A percentile compares a stretch with the other conserved stretches of the same genome.
These are phyloP conservation scores for Plicaturopsis crispa DNA, from an alignment of 768 basidiomycete genomes.

Conservation along the genomic window DNA sequence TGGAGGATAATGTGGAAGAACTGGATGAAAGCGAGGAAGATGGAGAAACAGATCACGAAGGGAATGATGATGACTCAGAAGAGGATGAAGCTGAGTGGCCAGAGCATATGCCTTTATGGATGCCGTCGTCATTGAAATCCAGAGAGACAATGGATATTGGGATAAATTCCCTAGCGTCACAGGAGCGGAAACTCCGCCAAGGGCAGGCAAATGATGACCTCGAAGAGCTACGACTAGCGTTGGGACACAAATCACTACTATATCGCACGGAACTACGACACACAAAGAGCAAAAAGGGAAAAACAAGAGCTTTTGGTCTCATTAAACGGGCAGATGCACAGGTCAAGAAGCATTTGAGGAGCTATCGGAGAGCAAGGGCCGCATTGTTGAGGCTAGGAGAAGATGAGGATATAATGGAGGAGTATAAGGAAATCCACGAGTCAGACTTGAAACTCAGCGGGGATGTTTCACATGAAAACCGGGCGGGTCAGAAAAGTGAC, in stretches of 20 bases:
- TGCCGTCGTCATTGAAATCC: not conserved
- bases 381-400: not conserved
- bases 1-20: not conserved
- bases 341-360: not conserved
- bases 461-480: not conserved
- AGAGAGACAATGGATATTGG: not conserved
- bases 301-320: not conserved
- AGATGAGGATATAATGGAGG: not conserved
- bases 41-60: too few species aligned
- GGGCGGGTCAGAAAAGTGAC: not conserved
- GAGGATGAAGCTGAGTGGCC: not conserved
- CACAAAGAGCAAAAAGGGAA: not conserved
- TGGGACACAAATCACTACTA: constrained; percentile 8
- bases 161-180: not conserved
- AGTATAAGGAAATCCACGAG: not conserved
- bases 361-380: not conserved
- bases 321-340: not conserved
- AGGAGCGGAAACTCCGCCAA: constrained; percentile 6
- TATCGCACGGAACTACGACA: not conserved
- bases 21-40: too few species aligned
- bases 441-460: not conserved
- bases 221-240: constrained; percentile 2
- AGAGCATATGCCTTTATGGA: not conserved
- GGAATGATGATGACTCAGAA: not conserved
- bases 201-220: constrained; percentile 13